A percentile compares a stretch with the other conserved stretches of the same genome.
Evolutionary conservation across 306 rosid species (phyloP).

Genomic region (Trifolium subterraneum): DNA sequence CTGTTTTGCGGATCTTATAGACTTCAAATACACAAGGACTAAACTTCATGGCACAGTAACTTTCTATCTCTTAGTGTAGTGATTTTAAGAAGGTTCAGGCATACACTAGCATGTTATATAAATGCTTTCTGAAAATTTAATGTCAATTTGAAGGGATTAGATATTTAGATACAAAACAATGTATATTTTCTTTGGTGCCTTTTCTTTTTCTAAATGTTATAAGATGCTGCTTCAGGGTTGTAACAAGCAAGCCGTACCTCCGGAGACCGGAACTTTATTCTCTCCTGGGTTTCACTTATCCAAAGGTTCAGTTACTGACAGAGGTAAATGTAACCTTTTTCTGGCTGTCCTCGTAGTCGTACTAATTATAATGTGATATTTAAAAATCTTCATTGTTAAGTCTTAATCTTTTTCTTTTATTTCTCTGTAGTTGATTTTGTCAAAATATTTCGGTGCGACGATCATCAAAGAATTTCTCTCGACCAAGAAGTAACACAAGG

Average conservation of each 20-base stretch:
- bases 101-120: slow-evolving; percentile 15
- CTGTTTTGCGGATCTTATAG: slow-evolving; percentile 14
- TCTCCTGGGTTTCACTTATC: slow-evolving; percentile 86
- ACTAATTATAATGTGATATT: slow-evolving; percentile 39
- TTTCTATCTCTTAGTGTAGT: slow-evolving; percentile 18
- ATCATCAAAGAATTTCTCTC: slow-evolving; percentile 49
- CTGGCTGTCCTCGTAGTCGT: slow-evolving; percentile 12
- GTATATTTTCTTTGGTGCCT: neutral
- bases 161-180: slow-evolving; percentile 7
- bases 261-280: slow-evolving; percentile 75
- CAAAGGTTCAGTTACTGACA: slow-evolving; percentile 57
- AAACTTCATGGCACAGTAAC: neutral
- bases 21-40: slow-evolving; percentile 8
- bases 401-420: slow-evolving; percentile 45
- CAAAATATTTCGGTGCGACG: slow-evolving; percentile 69
- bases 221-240: slow-evolving; percentile 57
- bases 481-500: slow-evolving; percentile 47
- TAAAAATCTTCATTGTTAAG: slow-evolving; percentile 1
- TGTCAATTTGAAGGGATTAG: slow-evolving; percentile 24
- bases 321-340: slow-evolving; percentile 64
- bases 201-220: neutral
- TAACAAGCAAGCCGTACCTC: slow-evolving; percentile 52
- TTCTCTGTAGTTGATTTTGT: slow-evolving; percentile 71
- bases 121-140: slow-evolving; percentile 29
- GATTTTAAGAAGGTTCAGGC: slow-evolving; percentile 20